phyloP scores from a whole-genome alignment of 2,329 filamentous ascomycete species.

The Plenodomus tracheiphilus region DNA sequence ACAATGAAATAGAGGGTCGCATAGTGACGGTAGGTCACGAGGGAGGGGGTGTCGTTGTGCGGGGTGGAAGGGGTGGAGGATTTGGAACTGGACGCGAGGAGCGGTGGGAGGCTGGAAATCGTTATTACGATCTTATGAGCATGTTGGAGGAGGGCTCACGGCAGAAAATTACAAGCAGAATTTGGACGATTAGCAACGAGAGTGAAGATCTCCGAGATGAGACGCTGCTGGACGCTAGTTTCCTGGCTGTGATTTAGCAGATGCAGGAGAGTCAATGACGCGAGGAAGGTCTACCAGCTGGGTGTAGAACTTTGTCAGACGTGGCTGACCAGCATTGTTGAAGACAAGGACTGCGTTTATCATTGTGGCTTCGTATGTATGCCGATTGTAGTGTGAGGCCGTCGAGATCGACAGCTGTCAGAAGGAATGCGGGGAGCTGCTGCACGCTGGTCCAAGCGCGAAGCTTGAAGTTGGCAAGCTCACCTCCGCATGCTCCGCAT shows the following conservation, averaged over 20 bases:
- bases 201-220: conserved; percentile 96
- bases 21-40: conserved; percentile 97
- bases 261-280: not conserved
- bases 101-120: conserved; percentile 63
- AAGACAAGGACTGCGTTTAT: conserved; percentile 99
- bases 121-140: conserved; percentile 40
- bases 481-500: conserved; percentile 4
- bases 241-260: conserved; percentile 61
- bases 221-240: conserved; percentile 92
- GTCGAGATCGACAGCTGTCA: not conserved
- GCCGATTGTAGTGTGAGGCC: not conserved
- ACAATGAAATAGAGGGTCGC: conserved; percentile 98
- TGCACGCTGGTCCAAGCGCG: not conserved
- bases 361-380: conserved; percentile 59
- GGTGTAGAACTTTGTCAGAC: conserved; percentile 98
- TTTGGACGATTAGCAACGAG: conserved; percentile 88
- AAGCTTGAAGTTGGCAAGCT: conserved; percentile 5
- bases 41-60: conserved; percentile 86
- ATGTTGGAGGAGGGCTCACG: conserved; percentile 53
- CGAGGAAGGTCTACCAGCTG: conserved; percentile 69
- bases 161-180: conserved; percentile 97
- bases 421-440: conserved; percentile 9
- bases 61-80: conserved; percentile 56
- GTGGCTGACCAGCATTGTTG: conserved; percentile 95
- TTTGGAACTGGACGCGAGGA: conserved; percentile 57